A percentile compares a stretch with the other conserved stretches of the same genome.
These are phyloP conservation scores for Emergomyces orientalis DNA, from an alignment of 2,329 filamentous ascomycete genomes.

Conservation along the genomic window DNA sequence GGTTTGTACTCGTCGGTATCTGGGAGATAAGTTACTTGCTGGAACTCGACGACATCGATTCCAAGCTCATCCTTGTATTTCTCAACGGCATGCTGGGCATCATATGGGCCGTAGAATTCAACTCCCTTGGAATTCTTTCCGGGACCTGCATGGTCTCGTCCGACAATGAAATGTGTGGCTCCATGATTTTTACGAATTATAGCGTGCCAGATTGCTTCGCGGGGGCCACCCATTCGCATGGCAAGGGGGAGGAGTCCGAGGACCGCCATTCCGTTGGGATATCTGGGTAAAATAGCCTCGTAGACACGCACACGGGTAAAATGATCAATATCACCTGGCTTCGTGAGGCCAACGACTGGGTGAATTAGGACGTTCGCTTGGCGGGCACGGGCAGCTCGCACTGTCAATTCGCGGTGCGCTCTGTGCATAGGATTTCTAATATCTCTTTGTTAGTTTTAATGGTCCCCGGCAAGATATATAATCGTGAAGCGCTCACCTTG, in stretches of 20 bases:
- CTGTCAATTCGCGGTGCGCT: conserved; percentile 93
- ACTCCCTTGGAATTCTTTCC: conserved; percentile 96
- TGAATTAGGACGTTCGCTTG: conserved; percentile 99
- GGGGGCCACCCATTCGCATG: conserved; percentile 98
- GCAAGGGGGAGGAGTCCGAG: conserved; percentile 89
- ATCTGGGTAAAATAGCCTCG: conserved; percentile 89
- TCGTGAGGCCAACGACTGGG: conserved; percentile 95
- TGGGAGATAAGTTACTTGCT: conserved; percentile 98
- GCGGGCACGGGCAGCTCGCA: conserved; percentile 87
- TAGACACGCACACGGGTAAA: conserved; percentile 99
- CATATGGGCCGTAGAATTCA: conserved; percentile 97
- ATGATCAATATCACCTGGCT: conserved; percentile 98
- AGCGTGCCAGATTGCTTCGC: conserved; percentile 98
- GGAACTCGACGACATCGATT: conserved; percentile 98
- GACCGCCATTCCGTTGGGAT: conserved; percentile 98
- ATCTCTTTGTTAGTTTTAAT: neutral
- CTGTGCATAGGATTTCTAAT: conserved; percentile 93
- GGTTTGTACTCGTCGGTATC: conserved; percentile 95
- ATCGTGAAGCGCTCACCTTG: conserved; percentile 36
- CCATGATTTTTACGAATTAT: conserved; percentile 99
- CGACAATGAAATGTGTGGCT: conserved; percentile 97
- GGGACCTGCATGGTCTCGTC: conserved; percentile 93
- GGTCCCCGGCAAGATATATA: neutral
- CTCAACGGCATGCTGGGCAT: conserved; percentile 91
- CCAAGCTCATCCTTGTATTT: conserved; percentile 94